Evolutionary conservation across 257 asterid genomes (phyloP).

Genomic region (Hygrophila difformis): DNA sequence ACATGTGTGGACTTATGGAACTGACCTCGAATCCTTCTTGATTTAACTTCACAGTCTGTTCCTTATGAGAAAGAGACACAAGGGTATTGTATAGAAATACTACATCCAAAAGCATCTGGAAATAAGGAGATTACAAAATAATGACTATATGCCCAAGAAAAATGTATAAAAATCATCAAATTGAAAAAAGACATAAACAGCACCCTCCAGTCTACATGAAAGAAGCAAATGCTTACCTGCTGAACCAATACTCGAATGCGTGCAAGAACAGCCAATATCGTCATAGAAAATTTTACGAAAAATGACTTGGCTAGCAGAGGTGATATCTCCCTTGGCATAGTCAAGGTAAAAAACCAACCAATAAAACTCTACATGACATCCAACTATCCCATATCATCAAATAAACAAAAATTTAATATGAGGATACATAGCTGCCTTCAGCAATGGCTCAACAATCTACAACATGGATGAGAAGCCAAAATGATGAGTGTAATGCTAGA

Average conservation of each 20-base stretch:
- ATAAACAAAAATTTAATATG: not conserved
- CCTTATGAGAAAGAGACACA: slow-evolving; percentile 58
- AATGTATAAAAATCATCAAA: not conserved
- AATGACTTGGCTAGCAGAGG: slow-evolving; percentile 79
- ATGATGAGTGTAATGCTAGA: not conserved
- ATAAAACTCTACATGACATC: too few species aligned
- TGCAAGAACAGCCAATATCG: slow-evolving; percentile 70
- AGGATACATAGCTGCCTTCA: slow-evolving; percentile 92
- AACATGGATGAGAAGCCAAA: slow-evolving; percentile 15
- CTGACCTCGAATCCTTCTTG: slow-evolving; percentile 79
- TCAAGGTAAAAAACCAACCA: slow-evolving; percentile 26
- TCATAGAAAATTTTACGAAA: slow-evolving; percentile 78
- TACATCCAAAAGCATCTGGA: slow-evolving; percentile 74
- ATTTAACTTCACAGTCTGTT: slow-evolving; percentile 57
- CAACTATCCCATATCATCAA: not conserved
- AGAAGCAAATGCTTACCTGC: slow-evolving; percentile 45
- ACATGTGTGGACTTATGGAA: too few species aligned
- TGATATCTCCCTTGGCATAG: slow-evolving; percentile 62
- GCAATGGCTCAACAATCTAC: slow-evolving; percentile 87
- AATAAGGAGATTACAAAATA: slow-evolving; percentile 4
- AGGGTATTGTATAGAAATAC: slow-evolving; percentile 53
- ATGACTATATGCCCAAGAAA: not conserved
- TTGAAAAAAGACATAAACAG: not conserved
- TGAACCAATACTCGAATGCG: slow-evolving; percentile 84
- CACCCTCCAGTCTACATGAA: not conserved